A percentile compares a stretch with the other conserved stretches of the same genome.
Evolutionary conservation across 225 moss, liverwort and hornwort genomes (phyloP).

Genomic region (Rhytidiadelphus loreus): DNA sequence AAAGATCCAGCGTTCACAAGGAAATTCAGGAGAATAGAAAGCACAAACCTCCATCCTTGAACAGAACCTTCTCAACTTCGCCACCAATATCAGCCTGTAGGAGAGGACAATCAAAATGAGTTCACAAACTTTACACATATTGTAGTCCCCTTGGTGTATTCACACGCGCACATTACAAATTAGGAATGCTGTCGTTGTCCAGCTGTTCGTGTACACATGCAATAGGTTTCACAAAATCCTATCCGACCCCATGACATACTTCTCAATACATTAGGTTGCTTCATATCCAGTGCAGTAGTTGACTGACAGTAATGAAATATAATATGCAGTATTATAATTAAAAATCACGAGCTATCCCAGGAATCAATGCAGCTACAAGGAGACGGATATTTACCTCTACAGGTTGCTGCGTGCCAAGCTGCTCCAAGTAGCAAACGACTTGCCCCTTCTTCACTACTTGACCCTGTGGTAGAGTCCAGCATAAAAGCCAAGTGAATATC

Average conservation of each 20-base stretch:
- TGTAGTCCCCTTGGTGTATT: background rate
- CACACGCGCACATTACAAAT: background rate
- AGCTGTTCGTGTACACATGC: background rate
- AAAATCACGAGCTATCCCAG: background rate
- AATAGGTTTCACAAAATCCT: background rate
- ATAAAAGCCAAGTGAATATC: background rate
- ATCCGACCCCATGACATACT: background rate
- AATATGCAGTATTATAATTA: background rate
- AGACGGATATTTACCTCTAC: constrained; percentile 52
- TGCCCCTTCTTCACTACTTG: constrained; percentile 87
- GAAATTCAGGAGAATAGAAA: background rate
- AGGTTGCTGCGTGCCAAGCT: constrained; percentile 91
- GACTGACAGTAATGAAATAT: background rate
- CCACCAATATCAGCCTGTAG: constrained; percentile 28
- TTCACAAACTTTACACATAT: background rate
- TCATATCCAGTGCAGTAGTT: background rate
- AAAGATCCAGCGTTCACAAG: background rate
- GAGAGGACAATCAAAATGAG: background rate
- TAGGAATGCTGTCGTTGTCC: background rate
- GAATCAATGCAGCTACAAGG: background rate
- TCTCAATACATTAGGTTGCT: background rate
- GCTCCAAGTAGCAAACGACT: constrained; percentile 95
- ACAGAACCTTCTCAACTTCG: constrained; percentile 26
- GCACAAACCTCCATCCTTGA: constrained; percentile 36
- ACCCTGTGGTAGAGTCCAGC: constrained; percentile 33